Base-by-base conservation (phyloP, 2,329 filamentous ascomycete species). In the Dichotomopilus funicola region DNA sequence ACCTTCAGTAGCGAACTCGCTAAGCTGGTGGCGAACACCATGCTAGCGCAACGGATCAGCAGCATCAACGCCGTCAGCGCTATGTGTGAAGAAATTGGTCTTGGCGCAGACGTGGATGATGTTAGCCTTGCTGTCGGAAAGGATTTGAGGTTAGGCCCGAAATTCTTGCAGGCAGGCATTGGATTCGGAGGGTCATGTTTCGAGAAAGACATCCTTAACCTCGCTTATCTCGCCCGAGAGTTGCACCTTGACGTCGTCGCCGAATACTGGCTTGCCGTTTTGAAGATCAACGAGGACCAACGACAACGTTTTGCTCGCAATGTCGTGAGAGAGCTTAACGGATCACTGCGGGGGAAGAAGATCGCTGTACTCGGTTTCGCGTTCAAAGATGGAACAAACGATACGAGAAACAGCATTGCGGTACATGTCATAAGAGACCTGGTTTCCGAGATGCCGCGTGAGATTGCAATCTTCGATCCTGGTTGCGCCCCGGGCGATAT, bases 111-210 rank as follows among this genome's bases (percentile, higher is more conserved):
- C 60, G 75, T 85, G 36, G 72, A 79, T 51, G 79, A 84, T 61
- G 73, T 86, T 3, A 73, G 78, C 31, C 72, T 73, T 43, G 78
- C 78, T 2, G 72, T 81, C 31, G 82, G 82, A 9, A 67, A 78
- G 19, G 82, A 86, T 65, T 68, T 68, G 2, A 72, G 82, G 13
- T 79, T 86, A 42, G 82, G 82, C 0, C 65, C 73, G 0, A 75
- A 76, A 53, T 81, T 83, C 66, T 71, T 86, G 7, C 79, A 83
- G 64, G 77, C 82, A 1, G 77, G 77, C 5, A 71, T 83, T 9
- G 82, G 83, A 0, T 86, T 85, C 59, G 83, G 82, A n/a, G 82
- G 82, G 0, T 80, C 76, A 6, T 86, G 83, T 64, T 85, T 86
- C 68, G 75, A 78, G 59, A 86, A 86, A 63, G 82, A 86, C 63